phyloP scores from a whole-genome alignment of 1,139 yeast species.

The Hyphopichia buzzinii region DNA sequence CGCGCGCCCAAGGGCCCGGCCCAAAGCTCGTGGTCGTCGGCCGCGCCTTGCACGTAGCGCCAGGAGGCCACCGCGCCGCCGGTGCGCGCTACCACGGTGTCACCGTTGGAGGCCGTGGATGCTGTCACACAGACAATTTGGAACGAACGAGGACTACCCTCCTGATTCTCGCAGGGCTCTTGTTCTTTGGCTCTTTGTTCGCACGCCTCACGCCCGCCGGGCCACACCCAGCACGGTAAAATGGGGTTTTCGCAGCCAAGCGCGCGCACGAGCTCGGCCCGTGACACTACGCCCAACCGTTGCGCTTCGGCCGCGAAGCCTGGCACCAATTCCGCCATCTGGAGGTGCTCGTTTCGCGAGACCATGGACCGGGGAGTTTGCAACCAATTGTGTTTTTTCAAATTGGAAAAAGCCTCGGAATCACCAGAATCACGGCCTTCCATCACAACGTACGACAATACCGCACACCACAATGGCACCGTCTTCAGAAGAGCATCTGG shows the following conservation, averaged over 20 bases:
- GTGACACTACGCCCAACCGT: slow-evolving; percentile 34
- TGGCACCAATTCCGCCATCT: slow-evolving; percentile 51
- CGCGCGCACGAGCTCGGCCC: slow-evolving; percentile 12
- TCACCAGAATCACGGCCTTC: slow-evolving; percentile 20
- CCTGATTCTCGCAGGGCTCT: too few species aligned
- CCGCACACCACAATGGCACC: slow-evolving; percentile 90
- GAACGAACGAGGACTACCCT: too few species aligned
- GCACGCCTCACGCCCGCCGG: background rate
- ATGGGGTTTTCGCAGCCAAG: background rate
- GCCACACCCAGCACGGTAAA: background rate
- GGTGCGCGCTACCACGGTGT: slow-evolving; percentile 33
- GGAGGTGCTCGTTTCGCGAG: slow-evolving; percentile 54
- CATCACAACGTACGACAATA: slow-evolving; percentile 54
- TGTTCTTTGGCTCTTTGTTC: background rate
- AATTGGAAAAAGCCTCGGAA: slow-evolving; percentile 8
- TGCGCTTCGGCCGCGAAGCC: slow-evolving; percentile 46
- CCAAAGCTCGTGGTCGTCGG: slow-evolving; percentile 93
- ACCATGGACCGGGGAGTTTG: slow-evolving; percentile 55
- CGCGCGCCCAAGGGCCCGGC: slow-evolving; percentile 23
- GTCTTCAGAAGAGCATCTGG: slow-evolving; percentile 90
- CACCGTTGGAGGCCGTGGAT: slow-evolving; percentile 41
- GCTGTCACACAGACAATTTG: slow-evolving; percentile 58
- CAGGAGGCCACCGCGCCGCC: slow-evolving; percentile 16
- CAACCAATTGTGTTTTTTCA: slow-evolving; percentile 26
- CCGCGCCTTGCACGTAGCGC: slow-evolving; percentile 83